Evolutionary conservation across 1,284 basidiomycete genomes (phyloP).

Genomic region (Coniferiporia sulphurascens): DNA sequence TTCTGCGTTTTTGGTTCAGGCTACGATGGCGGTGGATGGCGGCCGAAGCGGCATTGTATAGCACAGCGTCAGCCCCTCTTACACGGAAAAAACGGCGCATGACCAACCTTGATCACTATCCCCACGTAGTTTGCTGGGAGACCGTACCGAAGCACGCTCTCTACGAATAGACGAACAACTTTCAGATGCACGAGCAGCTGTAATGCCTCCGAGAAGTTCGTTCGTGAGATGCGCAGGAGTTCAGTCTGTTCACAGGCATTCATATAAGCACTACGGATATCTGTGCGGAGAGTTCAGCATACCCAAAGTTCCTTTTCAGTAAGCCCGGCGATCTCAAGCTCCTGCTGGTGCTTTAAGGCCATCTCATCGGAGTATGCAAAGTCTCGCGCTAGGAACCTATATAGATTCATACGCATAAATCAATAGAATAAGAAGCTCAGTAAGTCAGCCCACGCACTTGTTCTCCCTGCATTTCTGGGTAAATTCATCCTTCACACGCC

Average conservation of each 20-base stretch:
- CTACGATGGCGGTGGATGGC: constrained; percentile 34
- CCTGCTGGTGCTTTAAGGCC: constrained; percentile 79
- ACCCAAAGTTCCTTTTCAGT: constrained; percentile 99
- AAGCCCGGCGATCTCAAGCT: constrained; percentile 73
- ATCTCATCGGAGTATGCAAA: constrained; percentile 90
- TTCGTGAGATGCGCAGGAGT: constrained; percentile 86
- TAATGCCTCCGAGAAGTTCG: constrained; percentile 96
- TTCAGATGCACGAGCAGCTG: constrained; percentile 94
- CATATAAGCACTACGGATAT: not conserved
- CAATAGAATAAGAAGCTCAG: not conserved
- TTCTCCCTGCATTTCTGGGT: constrained; percentile 92
- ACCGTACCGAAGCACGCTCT: constrained; percentile 94
- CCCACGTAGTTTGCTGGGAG: constrained; percentile 90
- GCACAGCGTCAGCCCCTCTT: not conserved
- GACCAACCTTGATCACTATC: constrained; percentile 70
- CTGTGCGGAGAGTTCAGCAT: constrained; percentile 10
- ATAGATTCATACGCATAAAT: constrained; percentile 1
- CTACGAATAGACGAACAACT: constrained; percentile 86
- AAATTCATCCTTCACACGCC: constrained; percentile 89
- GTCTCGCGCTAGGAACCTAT: constrained; percentile 87
- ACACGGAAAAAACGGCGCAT: not conserved
- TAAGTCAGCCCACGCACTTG: constrained; percentile 51
- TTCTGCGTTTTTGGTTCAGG: constrained; percentile 85
- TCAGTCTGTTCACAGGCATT: constrained; percentile 65
- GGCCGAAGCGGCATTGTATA: not conserved